phyloP scores from a whole-genome alignment of 345 rosid species.

The Salix viminalis region DNA sequence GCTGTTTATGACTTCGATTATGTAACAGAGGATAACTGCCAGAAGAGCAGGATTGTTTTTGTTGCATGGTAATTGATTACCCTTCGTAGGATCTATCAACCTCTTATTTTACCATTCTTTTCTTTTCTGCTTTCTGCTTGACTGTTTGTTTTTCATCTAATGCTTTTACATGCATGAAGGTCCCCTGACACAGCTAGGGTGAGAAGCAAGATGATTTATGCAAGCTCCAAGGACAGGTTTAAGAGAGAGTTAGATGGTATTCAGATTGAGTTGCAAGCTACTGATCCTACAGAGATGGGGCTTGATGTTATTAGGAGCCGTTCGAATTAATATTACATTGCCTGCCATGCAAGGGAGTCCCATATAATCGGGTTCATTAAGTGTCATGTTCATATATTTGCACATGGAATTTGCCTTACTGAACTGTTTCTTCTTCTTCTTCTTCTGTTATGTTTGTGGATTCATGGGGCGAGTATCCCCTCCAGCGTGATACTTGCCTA shows the following conservation, averaged over 20 bases:
- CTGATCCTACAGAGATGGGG: slow-evolving; percentile 68
- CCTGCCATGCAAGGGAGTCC: slow-evolving; percentile 11
- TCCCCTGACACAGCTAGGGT: slow-evolving; percentile 55
- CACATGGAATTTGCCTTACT: slow-evolving; percentile 22
- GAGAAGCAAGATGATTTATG: slow-evolving; percentile 75
- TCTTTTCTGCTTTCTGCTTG: background rate
- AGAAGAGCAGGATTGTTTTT: slow-evolving; percentile 64
- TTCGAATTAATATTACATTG: slow-evolving; percentile 26
- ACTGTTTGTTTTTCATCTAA: background rate
- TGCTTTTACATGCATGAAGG: slow-evolving; percentile 30
- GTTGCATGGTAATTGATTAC: slow-evolving; percentile 47
- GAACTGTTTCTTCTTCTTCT: background rate
- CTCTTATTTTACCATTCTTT: background rate
- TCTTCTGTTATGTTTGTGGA: slow-evolving; percentile 26
- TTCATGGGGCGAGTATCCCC: slow-evolving; percentile 29
- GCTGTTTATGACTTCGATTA: slow-evolving; percentile 65
- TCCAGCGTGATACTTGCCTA: slow-evolving; percentile 26
- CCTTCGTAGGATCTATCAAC: background rate
- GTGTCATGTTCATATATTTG: slow-evolving; percentile 33
- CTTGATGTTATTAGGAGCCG: slow-evolving; percentile 66
- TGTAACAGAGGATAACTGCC: slow-evolving; percentile 61
- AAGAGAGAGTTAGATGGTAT: slow-evolving; percentile 64
- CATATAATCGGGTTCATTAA: slow-evolving; percentile 16
- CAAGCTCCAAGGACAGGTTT: slow-evolving; percentile 67
- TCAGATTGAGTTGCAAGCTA: slow-evolving; percentile 66